A percentile compares a stretch with the other conserved stretches of the same genome.
Evolutionary conservation across 2,329 filamentous ascomycete genomes (phyloP).

Genomic region (Cercospora sp.): DNA sequence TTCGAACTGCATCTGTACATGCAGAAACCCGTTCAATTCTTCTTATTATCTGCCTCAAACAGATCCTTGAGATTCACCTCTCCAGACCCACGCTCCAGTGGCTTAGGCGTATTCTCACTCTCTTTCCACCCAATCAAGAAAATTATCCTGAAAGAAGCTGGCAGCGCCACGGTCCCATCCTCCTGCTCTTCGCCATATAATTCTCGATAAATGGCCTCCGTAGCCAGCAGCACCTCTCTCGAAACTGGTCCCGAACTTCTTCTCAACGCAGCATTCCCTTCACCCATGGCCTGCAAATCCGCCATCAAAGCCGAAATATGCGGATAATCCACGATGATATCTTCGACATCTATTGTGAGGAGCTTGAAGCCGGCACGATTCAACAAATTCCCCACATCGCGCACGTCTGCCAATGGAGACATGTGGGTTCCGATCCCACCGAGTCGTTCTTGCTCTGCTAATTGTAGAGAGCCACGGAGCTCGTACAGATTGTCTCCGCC

Average conservation of each 20-base stretch:
- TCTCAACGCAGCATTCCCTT: slow-evolving; percentile 84
- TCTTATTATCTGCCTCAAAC: slow-evolving; percentile 49
- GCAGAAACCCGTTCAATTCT: neutral
- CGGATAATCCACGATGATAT: slow-evolving; percentile 93
- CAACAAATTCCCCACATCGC: slow-evolving; percentile 84
- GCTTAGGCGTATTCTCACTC: slow-evolving; percentile 73
- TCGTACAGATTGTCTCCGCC: slow-evolving; percentile 94
- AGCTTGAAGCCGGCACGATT: slow-evolving; percentile 90
- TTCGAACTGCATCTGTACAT: neutral
- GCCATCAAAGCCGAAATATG: slow-evolving; percentile 87
- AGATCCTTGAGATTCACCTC: slow-evolving; percentile 87
- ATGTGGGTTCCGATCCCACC: slow-evolving; percentile 92
- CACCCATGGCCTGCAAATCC: slow-evolving; percentile 94
- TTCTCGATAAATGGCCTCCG: slow-evolving; percentile 82
- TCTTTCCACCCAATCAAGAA: slow-evolving; percentile 99
- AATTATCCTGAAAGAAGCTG: slow-evolving; percentile 91
- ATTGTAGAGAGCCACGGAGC: slow-evolving; percentile 85
- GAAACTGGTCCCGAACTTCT: slow-evolving; percentile 74
- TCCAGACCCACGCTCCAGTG: slow-evolving; percentile 79
- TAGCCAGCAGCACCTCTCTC: slow-evolving; percentile 81
- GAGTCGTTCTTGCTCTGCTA: slow-evolving; percentile 84
- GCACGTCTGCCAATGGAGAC: slow-evolving; percentile 86
- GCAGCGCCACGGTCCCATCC: slow-evolving; percentile 62
- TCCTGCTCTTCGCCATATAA: slow-evolving; percentile 74
- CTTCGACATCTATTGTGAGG: slow-evolving; percentile 94